phyloP scores from a whole-genome alignment of 768 basidiomycete species.

The Boletus coccyginus region DNA sequence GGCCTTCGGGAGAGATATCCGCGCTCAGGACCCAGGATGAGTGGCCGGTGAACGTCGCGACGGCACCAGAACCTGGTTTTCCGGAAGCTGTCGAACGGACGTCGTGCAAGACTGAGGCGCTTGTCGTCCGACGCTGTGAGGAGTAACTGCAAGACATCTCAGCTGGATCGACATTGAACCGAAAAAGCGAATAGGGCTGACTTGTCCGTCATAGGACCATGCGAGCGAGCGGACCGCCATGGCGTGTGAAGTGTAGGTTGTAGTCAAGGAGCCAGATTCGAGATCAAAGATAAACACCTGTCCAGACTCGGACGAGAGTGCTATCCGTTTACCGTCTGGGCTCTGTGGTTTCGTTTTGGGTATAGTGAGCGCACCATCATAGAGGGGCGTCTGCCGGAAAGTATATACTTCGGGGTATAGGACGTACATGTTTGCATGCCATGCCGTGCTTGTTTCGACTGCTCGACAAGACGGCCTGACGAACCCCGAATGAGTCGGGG shows the following conservation, averaged over 20 bases:
- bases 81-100: constrained; percentile 66
- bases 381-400: background rate
- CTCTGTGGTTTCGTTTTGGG: constrained; percentile 48
- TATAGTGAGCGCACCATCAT: background rate
- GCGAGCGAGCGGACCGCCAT: constrained; percentile 84
- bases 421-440: constrained; percentile 64
- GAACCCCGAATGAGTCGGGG: constrained; percentile 62
- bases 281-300: constrained; percentile 85
- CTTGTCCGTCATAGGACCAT: constrained; percentile 89
- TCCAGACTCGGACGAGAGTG: constrained; percentile 82
- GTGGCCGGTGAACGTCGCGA: constrained; percentile 85
- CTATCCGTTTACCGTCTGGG: constrained; percentile 81
- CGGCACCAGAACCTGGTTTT: constrained; percentile 66
- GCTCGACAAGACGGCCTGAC: constrained; percentile 54
- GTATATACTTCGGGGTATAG: background rate
- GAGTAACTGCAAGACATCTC: constrained; percentile 54
- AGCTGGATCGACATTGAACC: background rate
- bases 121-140: constrained; percentile 93
- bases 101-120: constrained; percentile 85
- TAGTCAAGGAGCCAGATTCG: constrained; percentile 58
- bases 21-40: constrained; percentile 87
- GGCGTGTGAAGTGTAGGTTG: constrained; percentile 84
- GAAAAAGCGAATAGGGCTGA: constrained; percentile 35
- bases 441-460: constrained; percentile 79
- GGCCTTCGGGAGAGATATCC: constrained; percentile 79